Evolutionary conservation across 2,329 filamentous ascomycete genomes (phyloP), one percentile per base, ranked within the genome.

Genomic region (Arthrobotrys pseudoclavata): DNA sequence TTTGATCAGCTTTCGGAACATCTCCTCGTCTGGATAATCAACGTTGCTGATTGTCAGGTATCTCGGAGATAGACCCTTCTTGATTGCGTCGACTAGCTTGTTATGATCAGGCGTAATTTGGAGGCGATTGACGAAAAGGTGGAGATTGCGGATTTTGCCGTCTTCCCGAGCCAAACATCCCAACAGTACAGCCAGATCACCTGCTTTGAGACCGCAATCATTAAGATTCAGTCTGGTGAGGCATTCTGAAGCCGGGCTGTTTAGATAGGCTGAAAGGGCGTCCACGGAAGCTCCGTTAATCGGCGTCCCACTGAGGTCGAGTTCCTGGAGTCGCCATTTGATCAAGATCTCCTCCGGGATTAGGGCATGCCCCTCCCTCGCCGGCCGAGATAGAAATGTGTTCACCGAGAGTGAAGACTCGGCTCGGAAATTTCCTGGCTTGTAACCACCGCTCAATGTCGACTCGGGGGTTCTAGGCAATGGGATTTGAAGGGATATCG

Each of bases 1-100:
- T 74, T 88, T 84, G 5, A 92, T 85, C 57, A 92, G 84, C 70
- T 89, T 86, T 40, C 88, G 86, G 79, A 92, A 92, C 71, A 89
- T 86, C 10, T 87, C 84, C 81, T 91, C 89, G 76, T 89, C 87
- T 70, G 89, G 87, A 81, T 91, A 92, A 81, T 92, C 91, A 40
- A 92, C 87, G 83, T 91, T 88, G 40, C 88, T 86, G 84, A 92
- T 89, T 3, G 89, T 90, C 29, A 92, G 82, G 79, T 88, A 88
- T 1, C 89, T 86, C 1, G 91, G 90, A 0, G 89, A 88, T 52
- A 87, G 84, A 31, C 86, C 86, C 60, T 83, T 83, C 22, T 85
- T 82, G 57, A 89, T 87, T 1, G 87, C 87, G 61, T 85, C 85
- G 7, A 87, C 85, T 48, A 89, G 84, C 47, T 86, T 84, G 62